Evolutionary conservation across 2,329 filamentous ascomycete genomes (phyloP).

Genomic region (Pseudocercospora musae): DNA sequence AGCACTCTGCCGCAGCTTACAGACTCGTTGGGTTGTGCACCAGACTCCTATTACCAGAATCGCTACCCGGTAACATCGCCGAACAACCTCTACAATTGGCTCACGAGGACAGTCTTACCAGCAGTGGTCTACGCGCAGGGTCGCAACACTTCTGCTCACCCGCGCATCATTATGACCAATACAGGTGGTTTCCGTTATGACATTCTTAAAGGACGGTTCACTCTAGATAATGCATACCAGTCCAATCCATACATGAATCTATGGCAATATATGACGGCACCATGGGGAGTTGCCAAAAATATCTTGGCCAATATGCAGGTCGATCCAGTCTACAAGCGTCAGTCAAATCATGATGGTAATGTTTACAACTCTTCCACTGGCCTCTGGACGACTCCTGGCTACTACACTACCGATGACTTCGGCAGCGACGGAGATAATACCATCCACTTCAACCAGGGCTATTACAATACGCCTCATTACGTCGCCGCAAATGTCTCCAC

Average conservation of each 20-base stretch:
- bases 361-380: constrained; percentile 17
- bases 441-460: constrained; percentile 38
- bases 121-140: constrained; percentile 52
- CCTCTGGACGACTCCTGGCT: constrained; percentile 43
- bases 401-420: constrained; percentile 57
- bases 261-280: constrained; percentile 50
- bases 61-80: constrained; percentile 10
- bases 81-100: constrained; percentile 22
- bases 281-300: constrained; percentile 21
- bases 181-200: constrained; percentile 62
- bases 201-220: constrained; percentile 61
- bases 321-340: constrained; percentile 21
- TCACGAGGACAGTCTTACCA: constrained; percentile 28
- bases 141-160: constrained; percentile 42
- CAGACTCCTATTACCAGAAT: constrained; percentile 18
- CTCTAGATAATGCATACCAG: constrained; percentile 53
- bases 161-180: constrained; percentile 59
- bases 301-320: constrained; percentile 28
- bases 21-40: constrained; percentile 15
- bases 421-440: constrained; percentile 58
- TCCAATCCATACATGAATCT: constrained; percentile 55
- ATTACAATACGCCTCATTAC: constrained; percentile 15
- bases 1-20: constrained; percentile 19
- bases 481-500: constrained; percentile 22
- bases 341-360: constrained; percentile 6